Percentiles rank a stretch among this genome's conserved stretches.
Conservation (phyloP, 352 stramenopile genomes). For the Blastocystis sp. region DNA sequence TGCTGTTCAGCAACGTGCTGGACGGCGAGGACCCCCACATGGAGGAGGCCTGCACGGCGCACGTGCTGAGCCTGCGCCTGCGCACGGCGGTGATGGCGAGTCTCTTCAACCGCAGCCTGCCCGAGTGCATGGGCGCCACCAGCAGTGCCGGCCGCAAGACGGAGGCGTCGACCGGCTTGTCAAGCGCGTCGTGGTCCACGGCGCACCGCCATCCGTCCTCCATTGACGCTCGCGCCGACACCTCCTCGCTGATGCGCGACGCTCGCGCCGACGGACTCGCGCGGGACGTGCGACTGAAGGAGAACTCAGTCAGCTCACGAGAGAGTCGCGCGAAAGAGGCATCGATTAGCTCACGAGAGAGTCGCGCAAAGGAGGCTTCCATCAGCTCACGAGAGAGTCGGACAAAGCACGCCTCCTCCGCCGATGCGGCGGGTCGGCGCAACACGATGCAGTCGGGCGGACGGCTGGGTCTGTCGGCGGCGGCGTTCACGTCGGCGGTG, state of each 20-base stretch:
- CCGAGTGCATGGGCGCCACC: not conserved
- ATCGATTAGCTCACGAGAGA: not conserved
- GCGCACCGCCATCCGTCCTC: too few relatives aligned
- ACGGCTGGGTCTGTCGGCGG: not conserved
- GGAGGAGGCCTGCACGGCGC: not conserved
- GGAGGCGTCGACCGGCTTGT: not conserved
- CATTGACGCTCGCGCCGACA: too few relatives aligned
- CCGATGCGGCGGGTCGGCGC: too few relatives aligned
- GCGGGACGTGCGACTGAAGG: too few relatives aligned
- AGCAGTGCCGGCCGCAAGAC: too few relatives aligned
- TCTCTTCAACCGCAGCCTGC: not conserved
- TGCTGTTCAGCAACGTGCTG: not conserved
- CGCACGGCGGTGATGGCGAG: not conserved
- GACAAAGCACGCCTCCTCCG: not conserved
- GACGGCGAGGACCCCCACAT: not conserved
- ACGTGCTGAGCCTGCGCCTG: not conserved
- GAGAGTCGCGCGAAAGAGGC: too few relatives aligned
- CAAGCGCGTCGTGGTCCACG: not conserved
- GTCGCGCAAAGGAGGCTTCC: not conserved
- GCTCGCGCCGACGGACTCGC: too few relatives aligned
- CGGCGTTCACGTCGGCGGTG: not conserved
- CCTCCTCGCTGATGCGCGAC: too few relatives aligned
- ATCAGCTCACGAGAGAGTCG: not conserved
- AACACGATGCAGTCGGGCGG: not conserved
- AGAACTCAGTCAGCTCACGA: too few relatives aligned